Evolutionary conservation across 2,329 filamentous ascomycete species (phyloP).

Genomic region (Cordyceps tenuipes): DNA sequence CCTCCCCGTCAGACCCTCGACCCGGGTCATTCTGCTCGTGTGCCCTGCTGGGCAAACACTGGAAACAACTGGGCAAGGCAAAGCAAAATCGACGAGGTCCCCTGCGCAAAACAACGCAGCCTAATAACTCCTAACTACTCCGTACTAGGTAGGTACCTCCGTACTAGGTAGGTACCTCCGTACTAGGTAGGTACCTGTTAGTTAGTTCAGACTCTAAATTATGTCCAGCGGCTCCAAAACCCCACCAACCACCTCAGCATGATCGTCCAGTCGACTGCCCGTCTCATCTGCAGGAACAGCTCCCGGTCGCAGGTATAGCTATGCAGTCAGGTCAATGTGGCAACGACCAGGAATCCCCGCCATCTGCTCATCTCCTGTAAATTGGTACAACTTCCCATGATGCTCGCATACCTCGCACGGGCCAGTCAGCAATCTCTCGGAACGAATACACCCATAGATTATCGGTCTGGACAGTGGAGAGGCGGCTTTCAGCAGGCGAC

Average conservation of each 20-base stretch:
- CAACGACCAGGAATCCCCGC: not conserved
- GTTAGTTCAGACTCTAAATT: too few relatives aligned
- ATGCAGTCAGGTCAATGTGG: too few relatives aligned
- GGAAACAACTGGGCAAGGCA: too few relatives aligned
- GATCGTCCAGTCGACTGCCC: not conserved
- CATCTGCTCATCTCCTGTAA: slow-evolving; percentile 9
- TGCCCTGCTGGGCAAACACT: too few relatives aligned
- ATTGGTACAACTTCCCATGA: slow-evolving; percentile 5
- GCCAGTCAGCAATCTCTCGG: slow-evolving; percentile 4
- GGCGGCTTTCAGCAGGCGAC: not conserved
- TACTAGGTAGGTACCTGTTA: too few relatives aligned
- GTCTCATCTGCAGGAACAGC: slow-evolving; percentile 1
- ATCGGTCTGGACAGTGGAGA: not conserved
- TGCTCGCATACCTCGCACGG: not conserved
- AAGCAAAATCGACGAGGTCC: too few relatives aligned
- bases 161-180: too few relatives aligned
- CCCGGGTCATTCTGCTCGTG: too few relatives aligned
- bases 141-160: too few relatives aligned
- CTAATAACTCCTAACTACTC: too few relatives aligned
- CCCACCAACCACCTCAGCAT: not conserved
- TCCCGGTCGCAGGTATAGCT: not conserved
- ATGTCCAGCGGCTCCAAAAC: not conserved
- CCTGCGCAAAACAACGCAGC: too few relatives aligned
- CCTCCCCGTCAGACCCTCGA: too few relatives aligned
- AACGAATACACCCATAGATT: not conserved